Conservation (phyloP, 2,329 filamentous ascomycete species). For the Sporothrix brasiliensis region DNA sequence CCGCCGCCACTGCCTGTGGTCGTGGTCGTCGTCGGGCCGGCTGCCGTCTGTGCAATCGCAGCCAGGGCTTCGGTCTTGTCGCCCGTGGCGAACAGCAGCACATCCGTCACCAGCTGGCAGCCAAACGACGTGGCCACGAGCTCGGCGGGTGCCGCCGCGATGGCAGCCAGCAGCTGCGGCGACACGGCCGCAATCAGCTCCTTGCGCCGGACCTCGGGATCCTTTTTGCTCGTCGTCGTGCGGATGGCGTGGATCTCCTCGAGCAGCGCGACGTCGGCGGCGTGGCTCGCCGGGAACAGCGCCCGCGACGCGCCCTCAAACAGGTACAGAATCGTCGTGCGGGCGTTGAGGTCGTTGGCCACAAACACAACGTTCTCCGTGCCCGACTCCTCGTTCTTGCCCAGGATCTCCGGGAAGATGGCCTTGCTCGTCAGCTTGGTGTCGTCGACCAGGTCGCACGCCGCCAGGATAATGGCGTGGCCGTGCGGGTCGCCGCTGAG, state of each 20-base stretch:
- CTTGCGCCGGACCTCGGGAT: conserved; percentile 70
- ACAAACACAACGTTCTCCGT: conserved; percentile 66
- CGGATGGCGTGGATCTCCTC: conserved; percentile 78
- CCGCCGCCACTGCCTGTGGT: conserved; percentile 50
- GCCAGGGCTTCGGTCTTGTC: conserved; percentile 75
- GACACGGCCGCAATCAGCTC: conserved; percentile 78
- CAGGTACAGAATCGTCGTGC: conserved; percentile 75
- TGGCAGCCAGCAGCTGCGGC: conserved; percentile 72
- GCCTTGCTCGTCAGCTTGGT: conserved; percentile 85
- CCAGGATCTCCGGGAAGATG: conserved; percentile 83
- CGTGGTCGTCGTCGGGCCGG: conserved; percentile 58
- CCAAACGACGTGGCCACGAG: conserved; percentile 78
- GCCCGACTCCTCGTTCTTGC: conserved; percentile 65
- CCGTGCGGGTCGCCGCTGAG: conserved; percentile 81
- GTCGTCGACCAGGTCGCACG: conserved; percentile 91
- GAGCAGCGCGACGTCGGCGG: conserved; percentile 69
- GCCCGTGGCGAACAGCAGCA: conserved; percentile 73
- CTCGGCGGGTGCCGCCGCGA: conserved; percentile 67
- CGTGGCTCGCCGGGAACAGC: conserved; percentile 63
- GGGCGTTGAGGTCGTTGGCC: conserved; percentile 66
- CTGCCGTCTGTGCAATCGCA: conserved; percentile 67
- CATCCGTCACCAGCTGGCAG: conserved; percentile 81
- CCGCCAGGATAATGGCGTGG: conserved; percentile 79
- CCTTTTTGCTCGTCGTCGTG: conserved; percentile 88
- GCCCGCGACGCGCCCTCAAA: conserved; percentile 69